Evolutionary conservation across 129 eudicot species (phyloP), one percentile per base, ranked within the genome.

Genomic region (Flaveria ramosissima): DNA sequence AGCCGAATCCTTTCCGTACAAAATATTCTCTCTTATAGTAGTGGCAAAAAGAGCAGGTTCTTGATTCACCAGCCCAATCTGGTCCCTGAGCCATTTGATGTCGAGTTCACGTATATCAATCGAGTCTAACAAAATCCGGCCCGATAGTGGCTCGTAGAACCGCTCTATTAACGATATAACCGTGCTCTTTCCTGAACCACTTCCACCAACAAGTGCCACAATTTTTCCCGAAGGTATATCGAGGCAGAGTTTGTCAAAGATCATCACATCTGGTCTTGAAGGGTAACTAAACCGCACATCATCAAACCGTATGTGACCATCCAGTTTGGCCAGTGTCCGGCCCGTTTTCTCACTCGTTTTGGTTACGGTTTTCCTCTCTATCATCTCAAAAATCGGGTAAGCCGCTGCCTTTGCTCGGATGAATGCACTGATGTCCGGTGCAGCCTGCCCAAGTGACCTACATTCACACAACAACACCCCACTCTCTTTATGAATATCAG

Each of bases 121-220:
- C 26, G 96, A 93, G 69, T 95, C 99, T 74, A 95, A 82, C 17
- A 88, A 72, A 68, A 95, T 84, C 39, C 56, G 88, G 9, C 99
- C 99, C 3, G 89, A 84, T 14, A 80, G 85, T 26, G 99, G 96
- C 75, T 95, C 99, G 36, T 95, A 95, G 86, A 95, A 95, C 63
- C 99, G 89, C 50, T 91, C 99, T 61, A 95, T 95, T 78, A 95
- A 78, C 16, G 99, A 92, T 72, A 95, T 85, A 17, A 89, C 99
- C 6, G 99, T 95, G 83, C 99, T 95, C 85, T 95, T 95, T 50
- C 99, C 99, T 3, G 99, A 95, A 19, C 99, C 99, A 62, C 99
- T 95, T 39, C 92, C 97, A 16, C 99, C 99, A 46, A 95, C 99
- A 72, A 95, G 97, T 2, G 99, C 99, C 42, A 95, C 92, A 0